A percentile compares a stretch with the other conserved stretches of the same genome.
Evolutionary conservation across 2,329 filamentous ascomycete genomes (phyloP).

Genomic region (Aureobasidium sp.): DNA sequence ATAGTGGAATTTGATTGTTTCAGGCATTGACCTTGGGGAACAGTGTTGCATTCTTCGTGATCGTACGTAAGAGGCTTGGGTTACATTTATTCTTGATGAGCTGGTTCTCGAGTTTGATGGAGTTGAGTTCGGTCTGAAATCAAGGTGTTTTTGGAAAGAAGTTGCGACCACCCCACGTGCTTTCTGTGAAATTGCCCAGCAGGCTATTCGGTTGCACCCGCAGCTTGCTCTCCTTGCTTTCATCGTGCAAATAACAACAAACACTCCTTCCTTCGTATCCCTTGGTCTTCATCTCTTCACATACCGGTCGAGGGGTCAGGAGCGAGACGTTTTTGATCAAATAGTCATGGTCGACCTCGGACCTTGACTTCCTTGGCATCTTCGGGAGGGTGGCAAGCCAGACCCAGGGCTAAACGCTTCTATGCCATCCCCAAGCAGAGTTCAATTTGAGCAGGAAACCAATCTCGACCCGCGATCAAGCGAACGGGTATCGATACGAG

Average conservation of each 20-base stretch:
- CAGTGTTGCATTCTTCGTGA: neutral
- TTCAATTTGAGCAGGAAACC: neutral
- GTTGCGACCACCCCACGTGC: neutral
- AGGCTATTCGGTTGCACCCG: neutral
- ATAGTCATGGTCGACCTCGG: neutral
- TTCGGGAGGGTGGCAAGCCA: no score
- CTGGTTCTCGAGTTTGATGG: no score
- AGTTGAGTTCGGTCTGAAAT: neutral
- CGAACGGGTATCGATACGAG: neutral
- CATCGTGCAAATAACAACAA: neutral
- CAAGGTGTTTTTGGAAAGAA: neutral
- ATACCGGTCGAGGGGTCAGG: neutral
- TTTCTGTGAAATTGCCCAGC: neutral
- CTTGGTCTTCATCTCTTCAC: neutral
- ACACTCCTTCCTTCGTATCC: neutral
- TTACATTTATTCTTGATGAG: neutral
- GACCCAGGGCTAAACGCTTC: neutral
- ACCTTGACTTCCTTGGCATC: neutral
- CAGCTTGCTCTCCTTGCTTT: neutral
- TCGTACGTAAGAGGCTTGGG: neutral
- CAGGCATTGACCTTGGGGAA: neutral
- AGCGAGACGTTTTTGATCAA: neutral
- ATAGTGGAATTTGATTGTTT: constrained; percentile 1
- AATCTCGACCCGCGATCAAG: neutral
- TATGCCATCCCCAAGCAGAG: neutral